These are phyloP conservation scores for Lolium rigidum DNA, from an alignment of 176 grass and related monocot species.

Conservation along the genomic window DNA sequence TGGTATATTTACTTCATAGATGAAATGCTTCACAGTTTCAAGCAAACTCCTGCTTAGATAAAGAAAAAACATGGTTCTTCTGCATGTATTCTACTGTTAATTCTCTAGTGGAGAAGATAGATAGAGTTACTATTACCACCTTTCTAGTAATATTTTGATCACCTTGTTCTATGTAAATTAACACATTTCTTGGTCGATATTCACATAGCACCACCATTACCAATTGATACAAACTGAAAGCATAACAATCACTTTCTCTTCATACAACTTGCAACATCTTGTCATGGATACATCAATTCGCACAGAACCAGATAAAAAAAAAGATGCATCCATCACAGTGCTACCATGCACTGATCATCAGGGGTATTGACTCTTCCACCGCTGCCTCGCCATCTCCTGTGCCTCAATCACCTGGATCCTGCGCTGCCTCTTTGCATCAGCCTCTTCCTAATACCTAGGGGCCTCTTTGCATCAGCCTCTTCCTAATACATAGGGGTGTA, in stretches of 20 bases:
- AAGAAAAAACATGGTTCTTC: neutral
- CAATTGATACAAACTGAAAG: neutral
- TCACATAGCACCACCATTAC: neutral
- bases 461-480: too few relatives aligned
- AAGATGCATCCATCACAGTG: neutral
- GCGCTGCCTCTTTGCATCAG: neutral
- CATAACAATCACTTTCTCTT: neutral
- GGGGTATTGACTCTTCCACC: neutral
- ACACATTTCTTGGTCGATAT: neutral
- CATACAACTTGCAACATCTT: neutral
- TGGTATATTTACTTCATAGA: neutral
- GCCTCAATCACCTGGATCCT: neutral
- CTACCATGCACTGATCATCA: neutral
- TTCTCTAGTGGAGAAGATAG: neutral
- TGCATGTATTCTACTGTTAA: neutral
- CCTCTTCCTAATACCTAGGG: too few relatives aligned
- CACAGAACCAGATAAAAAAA: neutral
- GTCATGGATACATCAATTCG: constrained; percentile 1
- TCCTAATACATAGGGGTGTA: too few relatives aligned
- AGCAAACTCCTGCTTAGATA: neutral
- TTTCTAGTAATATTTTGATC: neutral
- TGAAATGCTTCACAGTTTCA: neutral
- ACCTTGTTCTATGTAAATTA: neutral
- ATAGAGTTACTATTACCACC: neutral
- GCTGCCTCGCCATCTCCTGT: neutral